Base-by-base conservation (phyloP, 805 yeast species). In the Metschnikowia gelsemii region DNA sequence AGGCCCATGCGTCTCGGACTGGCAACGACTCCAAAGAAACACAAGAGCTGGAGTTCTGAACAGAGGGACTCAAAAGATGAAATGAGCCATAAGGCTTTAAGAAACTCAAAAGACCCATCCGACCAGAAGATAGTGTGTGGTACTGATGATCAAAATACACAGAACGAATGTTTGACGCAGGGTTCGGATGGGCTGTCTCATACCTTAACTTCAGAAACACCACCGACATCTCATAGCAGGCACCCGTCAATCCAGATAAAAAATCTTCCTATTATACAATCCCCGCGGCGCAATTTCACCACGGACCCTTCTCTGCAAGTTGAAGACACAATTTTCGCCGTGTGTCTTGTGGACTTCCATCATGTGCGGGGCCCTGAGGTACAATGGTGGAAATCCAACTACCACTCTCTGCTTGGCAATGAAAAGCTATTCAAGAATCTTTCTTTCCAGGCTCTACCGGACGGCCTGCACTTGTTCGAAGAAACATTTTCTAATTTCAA, bases 381-480 rank as follows among this genome's bases (percentile, higher is more conserved):
- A 18, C 97, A 91, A 62, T 89, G 87, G 64, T 87, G 96, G 88
- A 57, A 57, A 37, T 73, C 82, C 16, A 79, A 76, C 55, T 66
- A 67, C 44, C 62, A 63, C 23, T 52, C 57, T 2, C 64, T 65
- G 31, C 61, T 64, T 39, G 50, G 50, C 1, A 52, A 58, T 25
- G 64, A 64, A 17, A 62, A 66, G 30, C 64, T 84, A 14, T 93
- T 96, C 90, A 89, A 93, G 8, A 80, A 83, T 55, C 64, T 93
- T 30, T 95, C 99, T 2, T 93, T 93, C 57, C 97, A 90, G 59
- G 95, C 96, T 1, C 67, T 93, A 17, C 98, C 99, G 0, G 99
- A 93, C 63, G 98, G 98, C 4, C 83, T 95, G 2, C 99, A 93
- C 61, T 73, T 90, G 17, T 91, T 82, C 58, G 95, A 89, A 58